Evolutionary conservation across 257 asterid species (phyloP), one percentile per base, ranked within the genome.

Genomic region (Nicotiana knightiana): DNA sequence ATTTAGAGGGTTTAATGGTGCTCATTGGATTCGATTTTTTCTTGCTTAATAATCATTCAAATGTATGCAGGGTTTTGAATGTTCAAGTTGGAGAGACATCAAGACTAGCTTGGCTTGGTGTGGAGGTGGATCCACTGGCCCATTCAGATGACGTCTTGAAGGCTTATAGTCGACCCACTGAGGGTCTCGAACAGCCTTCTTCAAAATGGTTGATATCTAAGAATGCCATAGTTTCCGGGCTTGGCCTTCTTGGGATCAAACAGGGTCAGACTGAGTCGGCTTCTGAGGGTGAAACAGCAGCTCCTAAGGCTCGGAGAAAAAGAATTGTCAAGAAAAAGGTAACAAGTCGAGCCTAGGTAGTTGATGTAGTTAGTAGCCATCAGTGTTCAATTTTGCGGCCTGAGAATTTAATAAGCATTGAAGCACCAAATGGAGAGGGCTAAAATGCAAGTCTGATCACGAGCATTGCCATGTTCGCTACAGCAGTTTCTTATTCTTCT

Each of bases 161-260:
- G 83, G 66, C 66, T 8, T 94, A 96, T 91, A 94, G 59, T 67
- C 88, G 98, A 86, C 96, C 98, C 28, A 87, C 97, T 13, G 95
- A 90, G 81, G 89, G 88, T 73, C 80, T 13, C 18, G 86, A 87
- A 24, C 88, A 85, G 28, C 83, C 97, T 17, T 87, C 93, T 76
- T 88, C 98, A 8, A 94, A 93, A 70, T 93, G 98, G 97, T 91
- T 96, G 87, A 93, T 93, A 87, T 92, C 97, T 68, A 96, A 94
- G 90, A 91, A 89, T 16, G 87, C 97, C 26, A 83, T 96, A 11
- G 92, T 91, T 64, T 92, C 98, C 7, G 95, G 97, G 82, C 96
- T 96, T 9, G 99, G 99, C 65, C 93, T 95, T 77, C 91, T 92
- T 6, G 99, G 99, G 82, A 86, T 93, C 81, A 91, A 85, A 87